Base-by-base conservation (phyloP, 192 early-diverging fungal species). In the Globomyces pollinis-pini region DNA sequence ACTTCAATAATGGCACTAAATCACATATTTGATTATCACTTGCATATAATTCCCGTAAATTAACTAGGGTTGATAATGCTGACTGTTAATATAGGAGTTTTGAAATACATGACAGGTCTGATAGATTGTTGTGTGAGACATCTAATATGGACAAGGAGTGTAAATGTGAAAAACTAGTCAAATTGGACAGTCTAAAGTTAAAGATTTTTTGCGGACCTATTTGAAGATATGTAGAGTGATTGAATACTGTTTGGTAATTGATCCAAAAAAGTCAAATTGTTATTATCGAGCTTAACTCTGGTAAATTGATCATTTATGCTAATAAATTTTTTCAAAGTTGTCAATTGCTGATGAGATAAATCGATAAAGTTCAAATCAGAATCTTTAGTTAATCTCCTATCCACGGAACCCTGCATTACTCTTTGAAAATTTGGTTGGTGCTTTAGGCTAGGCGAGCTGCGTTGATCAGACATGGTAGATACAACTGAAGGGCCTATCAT, bases 151-250 rank as follows among this genome's bases (percentile, higher is more conserved):
- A 32, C 31, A 55, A 39, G 29, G 16, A 21, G 8, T 55, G n/a
- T 8, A 55, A 24, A 5, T 55, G 4, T 20, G 52, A 34, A 34
- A 55, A 55, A 24, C 52, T 55, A 5, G 52, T 55, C 30, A 55
- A n/a, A 24, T 55, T 39, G 3, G 52, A 55, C 18, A 55, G 31
- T 39, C 29, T 39, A 20, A 20, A 15, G 38, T 39, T 39, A 39
- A 15, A 15, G n/a, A 39, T 20, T n/a, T n/a, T n/a, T 20, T n/a
- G 38, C 38, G 15, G 15, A 39, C 38, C 20, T 11, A 39, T 55
- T 55, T 12, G 8, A 32, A 6, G 30, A 3, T 26, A 55, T 55
- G 23, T 26, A 39, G 7, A 55, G n/a, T 8, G 38, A 4, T 36
- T 34, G 21, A 39, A 24, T 16, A 20, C 7, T 3, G 24, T 5